phyloP scores from a whole-genome alignment of 2,329 filamentous ascomycete species.

The Paradendryphiella salina region DNA sequence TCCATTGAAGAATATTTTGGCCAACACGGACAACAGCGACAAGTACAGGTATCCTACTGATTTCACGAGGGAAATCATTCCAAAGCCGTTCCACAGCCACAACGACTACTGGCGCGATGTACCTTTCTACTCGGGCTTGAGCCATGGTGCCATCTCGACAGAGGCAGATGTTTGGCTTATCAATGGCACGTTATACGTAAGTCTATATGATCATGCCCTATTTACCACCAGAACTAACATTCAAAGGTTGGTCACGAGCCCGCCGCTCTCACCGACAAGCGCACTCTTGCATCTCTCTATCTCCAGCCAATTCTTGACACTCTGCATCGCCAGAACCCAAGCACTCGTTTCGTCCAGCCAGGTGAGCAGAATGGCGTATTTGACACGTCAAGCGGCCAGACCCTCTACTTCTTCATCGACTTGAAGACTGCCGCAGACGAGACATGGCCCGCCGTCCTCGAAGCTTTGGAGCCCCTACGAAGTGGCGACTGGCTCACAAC shows the following conservation, averaged over 20 bases:
- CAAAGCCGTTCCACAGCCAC: constrained; percentile 60
- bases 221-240: not conserved
- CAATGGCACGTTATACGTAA: constrained; percentile 58
- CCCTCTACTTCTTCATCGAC: constrained; percentile 67
- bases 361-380: constrained; percentile 63
- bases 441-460: constrained; percentile 61
- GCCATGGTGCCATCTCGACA: constrained; percentile 60
- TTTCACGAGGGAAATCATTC: constrained; percentile 62
- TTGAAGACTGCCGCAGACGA: constrained; percentile 61
- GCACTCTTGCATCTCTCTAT: constrained; percentile 62
- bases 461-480: constrained; percentile 61
- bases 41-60: constrained; percentile 65
- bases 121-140: constrained; percentile 57
- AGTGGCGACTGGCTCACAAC: constrained; percentile 57
- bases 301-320: constrained; percentile 62
- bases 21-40: constrained; percentile 56
- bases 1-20: constrained; percentile 58
- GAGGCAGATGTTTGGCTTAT: constrained; percentile 66
- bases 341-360: constrained; percentile 51
- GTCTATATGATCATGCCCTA: constrained; percentile 18
- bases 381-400: constrained; percentile 61
- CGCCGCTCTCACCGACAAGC: constrained; percentile 54
- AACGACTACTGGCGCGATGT: constrained; percentile 63
- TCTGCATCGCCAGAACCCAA: constrained; percentile 60
- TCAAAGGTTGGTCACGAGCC: constrained; percentile 60